Percentiles rank a stretch among this genome's conserved stretches.
These are phyloP conservation scores for Plasmodium malariae DNA, from an alignment of 169 alveolate genomes.

Conservation along the genomic window DNA sequence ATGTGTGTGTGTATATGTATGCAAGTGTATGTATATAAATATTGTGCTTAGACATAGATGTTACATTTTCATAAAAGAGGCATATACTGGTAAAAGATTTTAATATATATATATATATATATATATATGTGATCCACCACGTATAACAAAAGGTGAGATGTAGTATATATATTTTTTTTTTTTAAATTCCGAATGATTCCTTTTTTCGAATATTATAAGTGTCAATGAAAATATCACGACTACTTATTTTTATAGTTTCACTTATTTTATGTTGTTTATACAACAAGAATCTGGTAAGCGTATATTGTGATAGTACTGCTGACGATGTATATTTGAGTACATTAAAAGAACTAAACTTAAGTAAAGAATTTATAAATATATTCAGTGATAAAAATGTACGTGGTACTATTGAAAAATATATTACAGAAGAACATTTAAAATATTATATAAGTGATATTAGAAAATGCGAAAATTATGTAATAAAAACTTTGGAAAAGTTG, in stretches of 20 bases:
- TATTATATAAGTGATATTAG: neutral
- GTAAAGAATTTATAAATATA: conserved; percentile 15
- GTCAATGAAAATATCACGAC: conserved; percentile 19
- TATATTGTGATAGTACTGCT: neutral
- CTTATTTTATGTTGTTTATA: conserved; percentile 9
- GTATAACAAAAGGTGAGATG: neutral
- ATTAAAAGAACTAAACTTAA: conserved; percentile 3
- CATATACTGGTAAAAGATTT: too few relatives aligned
- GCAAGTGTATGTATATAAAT: too few relatives aligned
- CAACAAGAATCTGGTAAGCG: neutral
- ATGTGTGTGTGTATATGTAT: too few relatives aligned
- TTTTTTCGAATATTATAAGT: neutral
- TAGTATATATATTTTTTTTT: too few relatives aligned
- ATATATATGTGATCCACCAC: neutral
- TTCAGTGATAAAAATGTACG: conserved; percentile 24
- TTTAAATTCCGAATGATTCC: neutral
- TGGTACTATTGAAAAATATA: neutral
- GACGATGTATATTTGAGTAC: conserved; percentile 5
- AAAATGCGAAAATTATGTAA: neutral
- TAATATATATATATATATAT: too few relatives aligned
- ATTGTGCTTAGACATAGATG: too few relatives aligned
- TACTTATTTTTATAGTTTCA: neutral
- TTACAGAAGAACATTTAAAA: conserved; percentile 22
- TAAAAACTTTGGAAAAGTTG: conserved; percentile 8
- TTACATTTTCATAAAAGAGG: too few relatives aligned